Base-by-base conservation (phyloP, 768 basidiomycete genomes). In the Crucibulum laeve region DNA sequence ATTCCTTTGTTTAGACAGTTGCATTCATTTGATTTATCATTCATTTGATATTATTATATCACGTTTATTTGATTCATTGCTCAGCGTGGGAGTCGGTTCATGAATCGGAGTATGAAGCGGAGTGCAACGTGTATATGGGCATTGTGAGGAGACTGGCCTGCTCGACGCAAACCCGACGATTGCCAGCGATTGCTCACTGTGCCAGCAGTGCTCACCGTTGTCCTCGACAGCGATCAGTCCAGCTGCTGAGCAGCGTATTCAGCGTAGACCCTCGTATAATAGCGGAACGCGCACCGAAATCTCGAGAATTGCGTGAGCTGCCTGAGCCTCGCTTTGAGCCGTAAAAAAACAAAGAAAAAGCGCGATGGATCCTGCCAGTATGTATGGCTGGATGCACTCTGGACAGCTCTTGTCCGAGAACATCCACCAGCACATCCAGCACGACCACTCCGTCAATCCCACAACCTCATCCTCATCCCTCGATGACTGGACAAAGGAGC, bases 401-500 rank as follows among this genome's bases (percentile, higher is more conserved):
- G 59, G 61, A 32, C 59, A 59, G 43, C 51, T 62, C 53, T 55
- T 64, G 43, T 56, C 62, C 47, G 68, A 30, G 28, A n/a, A 71
- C 22, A 50, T 61, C 40, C 49, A 59, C 37, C 57, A 59, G 44
- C 60, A 61, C 39, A 51, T 47, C 42, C 60, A 59, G 43, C 62
- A 64, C 47, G 54, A 62, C 25, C 14, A 7, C 14, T 32, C 49
- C 56, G 46, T 56, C 54, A 34, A 51, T 53, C 8, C 28, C 58
- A 36, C 45, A 55, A 33, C 41, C 53, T 33, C 60, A 24, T 43
- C 64, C 37, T 50, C 61, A 33, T 48, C 55, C 55, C 53, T 57
- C 47, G 65, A 68, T 46, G 70, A 73, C 52, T 76, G 73, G 74
- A 42, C 62, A 44, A 74, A 77, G 60, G 71, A 74, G 38, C 68